Conservation (phyloP, 1,284 basidiomycete genomes). For the Ustilago cynodontis region DNA sequence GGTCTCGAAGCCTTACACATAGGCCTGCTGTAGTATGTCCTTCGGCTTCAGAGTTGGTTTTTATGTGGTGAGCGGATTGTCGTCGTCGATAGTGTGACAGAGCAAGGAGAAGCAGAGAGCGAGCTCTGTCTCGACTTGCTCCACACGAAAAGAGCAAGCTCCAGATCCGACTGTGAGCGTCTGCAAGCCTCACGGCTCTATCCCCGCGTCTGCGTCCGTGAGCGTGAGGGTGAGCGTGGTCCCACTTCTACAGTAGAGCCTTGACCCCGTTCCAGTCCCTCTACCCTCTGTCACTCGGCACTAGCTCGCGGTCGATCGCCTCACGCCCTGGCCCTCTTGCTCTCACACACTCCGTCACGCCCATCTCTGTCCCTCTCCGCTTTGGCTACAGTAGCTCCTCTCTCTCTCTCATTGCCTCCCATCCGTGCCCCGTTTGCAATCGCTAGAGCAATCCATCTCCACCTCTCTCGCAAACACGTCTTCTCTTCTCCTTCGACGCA, state of each 20-base stretch:
- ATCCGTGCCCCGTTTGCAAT: background rate
- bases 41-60: background rate
- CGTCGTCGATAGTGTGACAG: too few relatives aligned
- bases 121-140: too few relatives aligned
- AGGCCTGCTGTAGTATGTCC: background rate
- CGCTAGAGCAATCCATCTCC: background rate
- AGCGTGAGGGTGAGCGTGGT: background rate
- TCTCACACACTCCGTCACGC: conserved; percentile 8
- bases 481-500: background rate
- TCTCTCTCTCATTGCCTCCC: conserved; percentile 3
- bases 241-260: background rate
- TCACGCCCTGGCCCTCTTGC: too few relatives aligned
- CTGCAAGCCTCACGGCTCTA: conserved; percentile 15
- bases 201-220: conserved; percentile 17
- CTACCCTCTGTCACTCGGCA: conserved; percentile 20
- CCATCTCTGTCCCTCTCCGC: background rate
- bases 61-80: too few relatives aligned
- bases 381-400: background rate
- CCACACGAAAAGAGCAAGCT: background rate
- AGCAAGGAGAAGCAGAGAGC: too few relatives aligned
- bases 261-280: background rate
- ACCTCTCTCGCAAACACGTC: background rate
- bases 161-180: background rate
- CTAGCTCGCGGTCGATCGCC: conserved; percentile 31
- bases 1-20: too few relatives aligned